These are phyloP conservation scores for Thuidium tamariscinum DNA, from an alignment of 225 moss, liverwort and hornwort species.

Conservation along the genomic window DNA sequence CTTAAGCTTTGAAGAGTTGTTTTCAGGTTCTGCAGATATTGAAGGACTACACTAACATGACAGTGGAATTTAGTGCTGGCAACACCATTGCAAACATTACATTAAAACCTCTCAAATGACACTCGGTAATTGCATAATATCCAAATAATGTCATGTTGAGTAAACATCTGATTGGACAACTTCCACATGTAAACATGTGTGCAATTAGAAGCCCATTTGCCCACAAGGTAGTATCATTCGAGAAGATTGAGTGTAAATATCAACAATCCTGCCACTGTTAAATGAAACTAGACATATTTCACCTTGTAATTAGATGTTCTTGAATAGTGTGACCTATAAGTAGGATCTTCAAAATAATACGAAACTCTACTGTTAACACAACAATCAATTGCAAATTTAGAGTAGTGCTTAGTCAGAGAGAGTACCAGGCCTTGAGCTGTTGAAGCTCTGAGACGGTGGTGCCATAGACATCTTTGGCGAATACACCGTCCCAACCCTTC, in stretches of 20 bases:
- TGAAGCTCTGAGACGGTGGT: conserved; percentile 53
- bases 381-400: background rate
- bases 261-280: background rate
- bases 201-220: background rate
- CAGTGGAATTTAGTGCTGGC: background rate
- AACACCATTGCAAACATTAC: background rate
- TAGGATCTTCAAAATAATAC: no score
- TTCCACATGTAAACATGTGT: background rate
- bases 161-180: background rate
- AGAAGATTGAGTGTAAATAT: background rate
- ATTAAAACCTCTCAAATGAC: background rate
- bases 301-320: background rate
- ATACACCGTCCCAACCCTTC: conserved; percentile 39
- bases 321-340: background rate
- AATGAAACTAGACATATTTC: background rate
- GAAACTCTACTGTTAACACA: background rate
- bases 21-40: background rate
- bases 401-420: background rate
- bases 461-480: conserved; percentile 49
- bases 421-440: conserved; percentile 68
- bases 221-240: background rate
- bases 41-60: background rate
- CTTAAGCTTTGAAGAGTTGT: background rate
- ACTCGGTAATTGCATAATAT: background rate
- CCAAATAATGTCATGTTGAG: background rate